A percentile compares a stretch with the other conserved stretches of the same genome.
These are phyloP conservation scores for Daldinia vernicosa DNA, from an alignment of 495 filamentous ascomycete genomes.

Conservation along the genomic window DNA sequence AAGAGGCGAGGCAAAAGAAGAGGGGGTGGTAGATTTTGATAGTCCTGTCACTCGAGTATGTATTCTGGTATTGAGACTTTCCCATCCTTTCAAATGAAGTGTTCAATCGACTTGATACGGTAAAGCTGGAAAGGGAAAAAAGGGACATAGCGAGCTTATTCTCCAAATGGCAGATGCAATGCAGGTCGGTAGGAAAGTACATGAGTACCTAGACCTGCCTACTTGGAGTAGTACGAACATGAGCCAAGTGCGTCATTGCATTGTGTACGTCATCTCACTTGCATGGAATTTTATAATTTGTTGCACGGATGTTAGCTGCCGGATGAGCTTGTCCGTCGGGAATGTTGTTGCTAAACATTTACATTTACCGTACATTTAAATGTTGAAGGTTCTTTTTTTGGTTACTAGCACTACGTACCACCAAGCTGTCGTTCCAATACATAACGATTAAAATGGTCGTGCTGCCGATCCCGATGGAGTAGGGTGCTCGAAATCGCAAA, in stretches of 20 bases:
- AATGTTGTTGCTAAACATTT: not conserved
- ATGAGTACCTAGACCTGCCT: not conserved
- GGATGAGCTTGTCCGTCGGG: slow-evolving; percentile 30
- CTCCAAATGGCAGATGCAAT: slow-evolving; percentile 17
- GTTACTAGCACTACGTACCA: not conserved
- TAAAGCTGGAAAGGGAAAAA: slow-evolving; percentile 2
- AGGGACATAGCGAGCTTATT: not conserved
- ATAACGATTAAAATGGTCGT: not conserved
- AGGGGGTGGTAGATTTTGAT: slow-evolving; percentile 1
- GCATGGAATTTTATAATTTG: slow-evolving; percentile 37
- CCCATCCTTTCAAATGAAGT: not conserved
- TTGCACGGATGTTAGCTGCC: slow-evolving; percentile 15
- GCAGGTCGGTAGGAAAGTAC: slow-evolving; percentile 19
- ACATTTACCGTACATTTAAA: too few relatives aligned
- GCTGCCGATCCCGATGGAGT: not conserved
- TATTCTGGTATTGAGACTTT: not conserved
- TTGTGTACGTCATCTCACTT: slow-evolving; percentile 45
- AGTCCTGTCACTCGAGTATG: not conserved
- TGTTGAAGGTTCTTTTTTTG: not conserved
- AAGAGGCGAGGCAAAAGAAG: not conserved
- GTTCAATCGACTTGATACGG: not conserved
- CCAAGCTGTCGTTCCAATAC: not conserved
- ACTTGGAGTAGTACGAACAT: slow-evolving; percentile 11
- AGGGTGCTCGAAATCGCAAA: not conserved
- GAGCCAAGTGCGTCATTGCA: slow-evolving; percentile 40